Evolutionary conservation across 305 asterid species (phyloP), one percentile per base, ranked within the genome.

Genomic region (Striga hermonthica): DNA sequence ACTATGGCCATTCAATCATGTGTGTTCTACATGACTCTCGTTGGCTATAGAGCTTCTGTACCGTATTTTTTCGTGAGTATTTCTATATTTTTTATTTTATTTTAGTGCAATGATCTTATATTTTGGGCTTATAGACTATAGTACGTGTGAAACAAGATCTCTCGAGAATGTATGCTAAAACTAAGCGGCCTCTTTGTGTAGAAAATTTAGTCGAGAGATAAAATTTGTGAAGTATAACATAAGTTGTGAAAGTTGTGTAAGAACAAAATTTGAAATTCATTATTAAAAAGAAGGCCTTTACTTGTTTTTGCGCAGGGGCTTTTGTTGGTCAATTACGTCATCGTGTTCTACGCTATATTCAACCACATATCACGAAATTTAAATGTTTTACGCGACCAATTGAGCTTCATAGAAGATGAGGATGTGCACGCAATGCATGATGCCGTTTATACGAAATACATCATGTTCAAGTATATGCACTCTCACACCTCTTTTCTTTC

Each of bases 21-120:
- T 77, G 73, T 87, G 64, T 83, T 84, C 66, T 91, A 89, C 84
- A 74, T 84, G 82, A 82, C 95, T 59, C 95, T 87, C 57, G 84
- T 89, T 65, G 95, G 98, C 66, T 82, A 87, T 76, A 80, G 84
- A 71, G 95, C 97, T 62, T 91, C 93, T 37, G 50, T 87, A 3
- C 95, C 98, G 62, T 91, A 81, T 70, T 91, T 91, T 81, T 79
- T 83, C 8, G 98, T 91, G 77, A 84, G 97, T 81, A 34, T 50
- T 47, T 43, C 65, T 1, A 15, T 64, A 22, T 15, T 6, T 13
- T 3, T 15, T 71, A 0, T 15, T 38, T 13, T 60, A 22, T 0
- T 22, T 22, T 22, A 22, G 31, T 40, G 48, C 10, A 47, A 45
- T 31, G 57, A 43, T 13, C 37, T 7, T 16, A 34, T 14, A 56